Base-by-base conservation (phyloP, 2,329 filamentous ascomycete species). In the Mariannaea sp. region DNA sequence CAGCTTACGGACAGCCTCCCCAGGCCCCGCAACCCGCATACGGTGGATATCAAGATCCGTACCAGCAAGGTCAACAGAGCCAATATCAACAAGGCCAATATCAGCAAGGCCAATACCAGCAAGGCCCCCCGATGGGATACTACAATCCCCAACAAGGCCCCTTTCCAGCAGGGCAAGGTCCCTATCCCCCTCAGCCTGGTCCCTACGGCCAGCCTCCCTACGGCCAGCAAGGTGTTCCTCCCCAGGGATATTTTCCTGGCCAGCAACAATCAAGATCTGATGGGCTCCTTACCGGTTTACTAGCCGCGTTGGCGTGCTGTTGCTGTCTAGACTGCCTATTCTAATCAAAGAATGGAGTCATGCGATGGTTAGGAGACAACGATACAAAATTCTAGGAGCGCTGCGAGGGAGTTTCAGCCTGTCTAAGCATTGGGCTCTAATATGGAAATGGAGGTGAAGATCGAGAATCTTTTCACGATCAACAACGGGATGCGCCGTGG, bases 241-340 rank as follows among this genome's bases (percentile, higher is more conserved):
- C 69, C 29, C 71, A 72, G 32, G 72, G 71, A 36, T 73, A 76
- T 52, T 70, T 66, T 14, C 71, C 66, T n/a, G 38, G 20, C 14
- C 48, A 52, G 29, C 45, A 57, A 65, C 43, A 46, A 70, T 69
- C 69, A 40, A 66, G 68, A 36, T 64, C 61, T 50, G 58, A 67
- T 20, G 72, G 76, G 39, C 59, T 75, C 48, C 60, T 81, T 35
- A 75, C 75, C 27, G 78, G 77, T 35, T 65, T 82, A 47, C 61
- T 82, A 13, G 81, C 78, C 13, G 73, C 74, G 57, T 65, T 81
- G 55, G 81, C 81, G 1, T 83, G 80, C 67, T 84, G 81, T 66
- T 84, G 81, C 70, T 84, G 81, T 65, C 66, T 84, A 63, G 81
- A 84, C 59, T 71, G 74, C 38, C 65, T 84, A n/a, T 83, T 82